Conservation (phyloP, 768 basidiomycete species). For the Amanita rubescens region DNA sequence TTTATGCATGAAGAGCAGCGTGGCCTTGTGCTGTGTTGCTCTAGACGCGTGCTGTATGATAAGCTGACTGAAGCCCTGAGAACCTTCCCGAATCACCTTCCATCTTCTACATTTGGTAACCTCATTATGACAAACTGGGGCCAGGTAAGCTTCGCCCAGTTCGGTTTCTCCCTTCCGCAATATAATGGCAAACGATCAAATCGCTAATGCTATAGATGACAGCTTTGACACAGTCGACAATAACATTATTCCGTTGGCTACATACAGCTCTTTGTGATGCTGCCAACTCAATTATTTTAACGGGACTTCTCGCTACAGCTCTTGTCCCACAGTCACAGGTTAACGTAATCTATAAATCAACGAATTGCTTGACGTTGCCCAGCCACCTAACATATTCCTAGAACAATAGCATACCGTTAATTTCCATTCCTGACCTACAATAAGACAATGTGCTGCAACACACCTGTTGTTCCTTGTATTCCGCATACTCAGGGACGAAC, state of each 20-base stretch:
- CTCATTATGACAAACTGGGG: background rate
- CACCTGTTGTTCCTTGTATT: constrained; percentile 91
- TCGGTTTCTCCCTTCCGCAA: background rate
- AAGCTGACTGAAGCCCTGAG: background rate
- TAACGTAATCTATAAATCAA: constrained; percentile 1
- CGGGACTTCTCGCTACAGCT: background rate
- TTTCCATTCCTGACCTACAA: background rate
- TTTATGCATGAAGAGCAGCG: background rate
- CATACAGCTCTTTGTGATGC: background rate
- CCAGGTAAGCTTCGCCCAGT: background rate
- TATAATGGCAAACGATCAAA: background rate
- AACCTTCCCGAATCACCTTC: background rate
- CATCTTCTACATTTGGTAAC: background rate
- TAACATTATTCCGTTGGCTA: no score
- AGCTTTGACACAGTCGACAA: background rate
- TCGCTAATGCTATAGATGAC: background rate
- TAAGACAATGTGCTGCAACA: constrained; percentile 13
- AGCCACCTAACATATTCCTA: constrained; percentile 95
- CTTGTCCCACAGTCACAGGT: background rate
- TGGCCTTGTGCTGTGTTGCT: background rate
- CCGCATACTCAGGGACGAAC: constrained; percentile 86
- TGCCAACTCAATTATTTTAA: background rate
- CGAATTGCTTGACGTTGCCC: constrained; percentile 53
- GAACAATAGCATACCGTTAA: background rate
- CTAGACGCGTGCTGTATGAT: background rate